These are phyloP conservation scores for Fusarium redolens DNA, from an alignment of 2,329 filamentous ascomycete species.

Conservation along the genomic window DNA sequence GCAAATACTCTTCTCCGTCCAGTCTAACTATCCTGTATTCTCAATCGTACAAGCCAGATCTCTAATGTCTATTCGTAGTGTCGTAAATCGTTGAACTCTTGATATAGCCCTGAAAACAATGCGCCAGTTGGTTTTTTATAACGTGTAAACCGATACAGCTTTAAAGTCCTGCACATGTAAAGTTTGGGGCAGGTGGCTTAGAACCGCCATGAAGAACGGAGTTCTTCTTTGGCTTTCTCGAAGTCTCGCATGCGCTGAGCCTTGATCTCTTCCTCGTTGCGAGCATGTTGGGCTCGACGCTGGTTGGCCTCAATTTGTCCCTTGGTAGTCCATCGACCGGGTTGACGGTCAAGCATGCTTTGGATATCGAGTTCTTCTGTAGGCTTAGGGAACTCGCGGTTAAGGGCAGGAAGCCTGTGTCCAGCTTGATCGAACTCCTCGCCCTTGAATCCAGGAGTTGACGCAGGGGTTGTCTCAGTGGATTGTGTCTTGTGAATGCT, in stretches of 20 bases:
- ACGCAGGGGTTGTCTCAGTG: conserved; percentile 36
- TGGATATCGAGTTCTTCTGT: conserved; percentile 53
- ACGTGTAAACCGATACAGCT: background rate
- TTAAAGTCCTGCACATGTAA: background rate
- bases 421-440: conserved; percentile 22
- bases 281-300: conserved; percentile 39
- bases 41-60: conserved; percentile 9
- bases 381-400: conserved; percentile 56
- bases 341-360: conserved; percentile 57
- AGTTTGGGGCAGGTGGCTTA: conserved; percentile 1
- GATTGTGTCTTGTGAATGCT: conserved; percentile 36
- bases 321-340: conserved; percentile 56
- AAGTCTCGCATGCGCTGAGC: conserved; percentile 55
- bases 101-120: conserved; percentile 37
- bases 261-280: conserved; percentile 44
- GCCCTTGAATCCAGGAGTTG: conserved; percentile 36
- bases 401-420: conserved; percentile 49
- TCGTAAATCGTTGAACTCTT: conserved; percentile 39
- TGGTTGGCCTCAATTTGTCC: conserved; percentile 51
- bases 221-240: conserved; percentile 60
- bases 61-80: conserved; percentile 32
- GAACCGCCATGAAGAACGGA: conserved; percentile 50
- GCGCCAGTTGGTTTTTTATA: conserved; percentile 27
- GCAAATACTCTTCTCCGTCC: conserved; percentile 12
- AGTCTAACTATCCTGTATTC: background rate